These are phyloP conservation scores for Trichosporon sp. DNA, from an alignment of 1,284 basidiomycete species.

Conservation along the genomic window DNA sequence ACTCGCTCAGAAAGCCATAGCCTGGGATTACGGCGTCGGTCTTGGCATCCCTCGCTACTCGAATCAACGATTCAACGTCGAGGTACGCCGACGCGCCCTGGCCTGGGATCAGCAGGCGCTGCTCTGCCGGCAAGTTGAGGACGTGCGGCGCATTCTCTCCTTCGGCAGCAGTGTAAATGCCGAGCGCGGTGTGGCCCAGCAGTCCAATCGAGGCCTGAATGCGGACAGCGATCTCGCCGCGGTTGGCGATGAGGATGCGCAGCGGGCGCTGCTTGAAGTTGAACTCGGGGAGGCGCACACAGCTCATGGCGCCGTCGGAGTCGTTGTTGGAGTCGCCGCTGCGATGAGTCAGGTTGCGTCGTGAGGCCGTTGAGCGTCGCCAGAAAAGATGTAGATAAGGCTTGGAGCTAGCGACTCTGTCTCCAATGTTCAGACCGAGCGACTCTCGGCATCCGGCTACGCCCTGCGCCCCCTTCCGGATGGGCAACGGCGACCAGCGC, in stretches of 20 bases:
- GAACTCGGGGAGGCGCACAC: background rate
- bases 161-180: conserved; percentile 14
- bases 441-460: background rate
- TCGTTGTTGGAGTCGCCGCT: background rate
- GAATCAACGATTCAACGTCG: conserved; percentile 10
- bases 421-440: too few species aligned
- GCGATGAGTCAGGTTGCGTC: too few species aligned
- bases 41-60: conserved; percentile 8
- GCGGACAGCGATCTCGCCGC: conserved; percentile 19
- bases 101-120: conserved; percentile 15
- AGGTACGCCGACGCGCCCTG: conserved; percentile 16
- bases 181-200: conserved; percentile 14
- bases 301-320: background rate
- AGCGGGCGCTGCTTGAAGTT: conserved; percentile 3
- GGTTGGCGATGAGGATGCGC: conserved; percentile 19
- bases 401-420: too few species aligned
- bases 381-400: background rate
- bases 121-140: background rate
- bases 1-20: conserved; percentile 85
- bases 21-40: conserved; percentile 48
- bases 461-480: background rate
- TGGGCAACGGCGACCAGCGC: background rate
- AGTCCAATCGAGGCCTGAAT: conserved; percentile 14
- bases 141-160: conserved; percentile 14
- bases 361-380: background rate